Conservation (phyloP, 495 filamentous ascomycete genomes). For the Jackrogersella multiformis region DNA sequence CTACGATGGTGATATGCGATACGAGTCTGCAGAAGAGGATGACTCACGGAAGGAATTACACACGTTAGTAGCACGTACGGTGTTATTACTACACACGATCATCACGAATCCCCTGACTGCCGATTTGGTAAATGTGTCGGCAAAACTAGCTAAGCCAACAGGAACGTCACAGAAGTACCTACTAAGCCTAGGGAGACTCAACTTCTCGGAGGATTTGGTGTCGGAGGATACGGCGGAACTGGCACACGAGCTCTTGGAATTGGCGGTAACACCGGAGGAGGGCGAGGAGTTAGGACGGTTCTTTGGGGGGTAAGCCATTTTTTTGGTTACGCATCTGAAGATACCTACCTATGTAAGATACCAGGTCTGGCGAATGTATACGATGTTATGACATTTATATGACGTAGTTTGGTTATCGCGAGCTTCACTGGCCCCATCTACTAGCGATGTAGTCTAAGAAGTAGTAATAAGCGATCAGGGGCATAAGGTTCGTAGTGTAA, state of each 20-base stretch:
- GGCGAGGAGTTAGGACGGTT: constrained; percentile 52
- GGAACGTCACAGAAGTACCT: constrained; percentile 55
- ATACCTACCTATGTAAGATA: neutral
- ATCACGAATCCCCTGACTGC: constrained; percentile 51
- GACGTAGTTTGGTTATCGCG: neutral
- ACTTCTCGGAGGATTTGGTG: constrained; percentile 57
- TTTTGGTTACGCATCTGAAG: constrained; percentile 10
- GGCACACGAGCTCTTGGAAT: constrained; percentile 58
- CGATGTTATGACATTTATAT: neutral
- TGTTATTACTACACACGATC: constrained; percentile 53
- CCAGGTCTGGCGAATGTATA: constrained; percentile 4
- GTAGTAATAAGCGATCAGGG: too few relatives aligned
- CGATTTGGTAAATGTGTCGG: constrained; percentile 46
- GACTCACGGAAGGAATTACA: constrained; percentile 34
- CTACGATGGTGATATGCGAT: constrained; percentile 53
- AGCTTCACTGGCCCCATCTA: neutral
- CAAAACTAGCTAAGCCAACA: constrained; percentile 49
- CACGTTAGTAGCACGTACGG: constrained; percentile 40
- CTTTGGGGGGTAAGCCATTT: constrained; percentile 46
- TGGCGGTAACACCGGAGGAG: constrained; percentile 57
- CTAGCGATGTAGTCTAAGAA: neutral
- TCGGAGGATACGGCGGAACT: constrained; percentile 59
- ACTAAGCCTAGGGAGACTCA: constrained; percentile 55
- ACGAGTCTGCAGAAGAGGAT: constrained; percentile 34
- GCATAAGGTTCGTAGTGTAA: too few relatives aligned